These are phyloP conservation scores for Pseudogymnoascus sp. DNA, from an alignment of 2,329 filamentous ascomycete genomes.

Conservation along the genomic window DNA sequence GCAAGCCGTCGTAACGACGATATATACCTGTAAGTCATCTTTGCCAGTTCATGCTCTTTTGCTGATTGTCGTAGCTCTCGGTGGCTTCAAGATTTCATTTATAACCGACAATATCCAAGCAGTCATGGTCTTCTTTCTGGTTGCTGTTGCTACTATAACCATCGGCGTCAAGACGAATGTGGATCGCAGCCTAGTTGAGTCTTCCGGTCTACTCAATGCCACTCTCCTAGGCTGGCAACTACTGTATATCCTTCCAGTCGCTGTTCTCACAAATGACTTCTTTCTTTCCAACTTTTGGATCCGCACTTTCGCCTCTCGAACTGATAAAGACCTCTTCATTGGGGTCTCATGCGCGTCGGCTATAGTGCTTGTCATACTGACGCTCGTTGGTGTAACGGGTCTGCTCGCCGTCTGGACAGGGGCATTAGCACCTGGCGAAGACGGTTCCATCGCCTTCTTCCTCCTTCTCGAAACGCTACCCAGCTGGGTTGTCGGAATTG, in stretches of 20 bases:
- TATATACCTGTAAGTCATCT: constrained; percentile 63
- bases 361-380: constrained; percentile 61
- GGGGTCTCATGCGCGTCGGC: constrained; percentile 63
- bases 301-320: constrained; percentile 72
- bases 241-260: constrained; percentile 75
- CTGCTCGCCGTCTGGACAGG: constrained; percentile 74
- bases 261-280: constrained; percentile 78
- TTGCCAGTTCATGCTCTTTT: neutral
- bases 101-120: constrained; percentile 78
- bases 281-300: constrained; percentile 82
- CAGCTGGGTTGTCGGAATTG: constrained; percentile 72
- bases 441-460: constrained; percentile 68
- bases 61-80: constrained; percentile 48
- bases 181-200: constrained; percentile 58
- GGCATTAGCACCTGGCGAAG: constrained; percentile 54
- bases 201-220: constrained; percentile 61
- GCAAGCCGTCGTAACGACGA: constrained; percentile 68
- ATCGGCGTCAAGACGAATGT: constrained; percentile 70
- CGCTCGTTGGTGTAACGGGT: constrained; percentile 65
- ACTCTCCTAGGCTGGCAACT: constrained; percentile 77
- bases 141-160: constrained; percentile 71
- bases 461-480: constrained; percentile 65
- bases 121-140: constrained; percentile 64
- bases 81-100: constrained; percentile 79
- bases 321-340: constrained; percentile 70